phyloP scores from a whole-genome alignment of 2,329 filamentous ascomycete species.

The Nemania bipapillata region DNA sequence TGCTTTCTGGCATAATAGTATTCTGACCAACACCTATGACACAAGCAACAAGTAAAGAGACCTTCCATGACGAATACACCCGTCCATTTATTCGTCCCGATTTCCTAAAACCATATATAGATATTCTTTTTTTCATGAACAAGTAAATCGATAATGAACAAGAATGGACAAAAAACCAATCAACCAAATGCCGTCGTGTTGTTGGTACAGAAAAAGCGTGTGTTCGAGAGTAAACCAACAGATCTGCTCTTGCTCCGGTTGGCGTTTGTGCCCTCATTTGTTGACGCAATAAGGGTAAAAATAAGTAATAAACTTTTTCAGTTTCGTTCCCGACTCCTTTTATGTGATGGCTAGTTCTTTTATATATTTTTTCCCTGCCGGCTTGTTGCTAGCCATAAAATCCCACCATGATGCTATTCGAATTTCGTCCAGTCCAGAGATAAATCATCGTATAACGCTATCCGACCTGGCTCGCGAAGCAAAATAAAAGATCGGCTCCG shows the following conservation, averaged over 20 bases:
- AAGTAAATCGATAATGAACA: slow-evolving; percentile 1
- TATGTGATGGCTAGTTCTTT: not conserved
- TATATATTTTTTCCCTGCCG: slow-evolving; percentile 6
- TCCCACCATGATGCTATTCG: slow-evolving; percentile 5
- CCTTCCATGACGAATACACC: not conserved
- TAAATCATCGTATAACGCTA: slow-evolving; percentile 23
- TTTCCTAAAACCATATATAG: not conserved
- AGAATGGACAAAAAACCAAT: slow-evolving; percentile 3
- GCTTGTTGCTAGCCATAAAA: slow-evolving; percentile 14
- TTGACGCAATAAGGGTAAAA: not conserved
- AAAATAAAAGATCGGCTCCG: slow-evolving; percentile 1
- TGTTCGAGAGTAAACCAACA: not conserved
- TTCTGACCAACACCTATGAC: not conserved
- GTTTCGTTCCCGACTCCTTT: slow-evolving; percentile 30
- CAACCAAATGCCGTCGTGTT: not conserved
- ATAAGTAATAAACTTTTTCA: slow-evolving; percentile 30
- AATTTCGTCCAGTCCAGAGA: slow-evolving; percentile 14
- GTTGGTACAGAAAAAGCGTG: not conserved
- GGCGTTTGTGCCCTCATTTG: slow-evolving; percentile 1
- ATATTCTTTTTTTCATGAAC: not conserved
- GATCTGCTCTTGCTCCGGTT: slow-evolving; percentile 2
- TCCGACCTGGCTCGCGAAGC: not conserved
- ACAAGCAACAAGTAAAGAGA: not conserved
- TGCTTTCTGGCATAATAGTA: not conserved
- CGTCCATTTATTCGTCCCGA: not conserved